These are phyloP conservation scores for Diaporthe capsici DNA, from an alignment of 2,329 filamentous ascomycete genomes.

Conservation along the genomic window DNA sequence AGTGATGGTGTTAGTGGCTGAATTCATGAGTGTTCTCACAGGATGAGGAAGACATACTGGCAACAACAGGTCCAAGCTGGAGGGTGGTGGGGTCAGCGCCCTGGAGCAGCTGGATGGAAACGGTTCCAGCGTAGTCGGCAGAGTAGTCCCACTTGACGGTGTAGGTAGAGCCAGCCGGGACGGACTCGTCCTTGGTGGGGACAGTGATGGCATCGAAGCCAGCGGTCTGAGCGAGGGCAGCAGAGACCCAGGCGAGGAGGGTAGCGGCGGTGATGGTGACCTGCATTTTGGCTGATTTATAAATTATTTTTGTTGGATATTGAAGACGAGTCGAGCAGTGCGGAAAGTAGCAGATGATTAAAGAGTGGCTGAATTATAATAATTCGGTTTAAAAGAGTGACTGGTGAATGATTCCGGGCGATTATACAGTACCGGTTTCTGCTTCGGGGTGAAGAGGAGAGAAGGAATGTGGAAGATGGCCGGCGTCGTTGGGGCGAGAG, in stretches of 20 bases:
- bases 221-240: conserved; percentile 66
- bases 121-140: conserved; percentile 56
- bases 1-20: not conserved
- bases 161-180: conserved; percentile 65
- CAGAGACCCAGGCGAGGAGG: conserved; percentile 65
- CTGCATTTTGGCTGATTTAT: conserved; percentile 69
- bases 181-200: conserved; percentile 59
- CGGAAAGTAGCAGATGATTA: conserved; percentile 15
- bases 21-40: no score
- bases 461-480: conserved; percentile 12
- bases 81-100: conserved; percentile 62
- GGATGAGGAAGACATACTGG: conserved; percentile 59
- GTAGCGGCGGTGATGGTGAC: conserved; percentile 64
- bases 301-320: conserved; percentile 21
- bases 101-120: conserved; percentile 69
- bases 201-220: conserved; percentile 69
- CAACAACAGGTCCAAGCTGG: conserved; percentile 58
- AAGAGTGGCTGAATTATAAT: conserved; percentile 35
- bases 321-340: not conserved
- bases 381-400: conserved; percentile 20
- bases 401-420: conserved; percentile 1
- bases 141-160: conserved; percentile 65
- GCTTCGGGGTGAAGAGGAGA: conserved; percentile 10
- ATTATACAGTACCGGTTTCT: conserved; percentile 14
- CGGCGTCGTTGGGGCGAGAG: conserved; percentile 31